Evolutionary conservation across 306 rosid genomes (phyloP).

Genomic region (Dalbergia cochinchinensis): DNA sequence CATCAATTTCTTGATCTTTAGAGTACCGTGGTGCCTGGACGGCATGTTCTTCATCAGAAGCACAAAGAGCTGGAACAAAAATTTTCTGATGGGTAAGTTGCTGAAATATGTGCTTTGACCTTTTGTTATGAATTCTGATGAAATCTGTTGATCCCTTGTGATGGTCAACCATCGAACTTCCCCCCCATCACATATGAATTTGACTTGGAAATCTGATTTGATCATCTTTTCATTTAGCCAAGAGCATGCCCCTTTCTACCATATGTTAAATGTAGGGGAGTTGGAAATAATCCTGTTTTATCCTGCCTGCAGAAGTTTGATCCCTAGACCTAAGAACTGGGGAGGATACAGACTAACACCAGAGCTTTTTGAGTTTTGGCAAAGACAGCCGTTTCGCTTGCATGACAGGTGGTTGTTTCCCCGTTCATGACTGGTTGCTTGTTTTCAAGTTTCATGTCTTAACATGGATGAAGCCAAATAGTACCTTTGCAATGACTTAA

Average conservation of each 20-base stretch:
- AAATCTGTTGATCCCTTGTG: slow-evolving; percentile 23
- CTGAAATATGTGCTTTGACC: slow-evolving; percentile 29
- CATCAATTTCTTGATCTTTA: slow-evolving; percentile 53
- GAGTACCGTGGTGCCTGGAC: slow-evolving; percentile 85
- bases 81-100: slow-evolving; percentile 85
- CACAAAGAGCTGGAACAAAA: slow-evolving; percentile 77
- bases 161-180: slow-evolving; percentile 26
- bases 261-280: slow-evolving; percentile 27
- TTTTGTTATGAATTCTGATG: slow-evolving; percentile 27
- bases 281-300: slow-evolving; percentile 44
- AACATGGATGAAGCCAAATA: slow-evolving; percentile 23
- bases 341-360: slow-evolving; percentile 97
- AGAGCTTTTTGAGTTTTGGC: slow-evolving; percentile 92
- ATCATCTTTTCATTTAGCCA: slow-evolving; percentile 34
- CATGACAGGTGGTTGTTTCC: slow-evolving; percentile 97
- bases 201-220: slow-evolving; percentile 28
- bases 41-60: slow-evolving; percentile 77
- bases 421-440: slow-evolving; percentile 61
- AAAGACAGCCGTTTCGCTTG: slow-evolving; percentile 92
- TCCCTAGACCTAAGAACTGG: slow-evolving; percentile 91
- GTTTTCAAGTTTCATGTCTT: slow-evolving; percentile 39
- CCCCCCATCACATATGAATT: slow-evolving; percentile 2
- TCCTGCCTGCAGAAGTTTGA: slow-evolving; percentile 72
- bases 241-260: slow-evolving; percentile 31
- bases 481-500: background rate